Base-by-base conservation (phyloP, 2,329 filamentous ascomycete genomes). In the Samsoniella hepiali region DNA sequence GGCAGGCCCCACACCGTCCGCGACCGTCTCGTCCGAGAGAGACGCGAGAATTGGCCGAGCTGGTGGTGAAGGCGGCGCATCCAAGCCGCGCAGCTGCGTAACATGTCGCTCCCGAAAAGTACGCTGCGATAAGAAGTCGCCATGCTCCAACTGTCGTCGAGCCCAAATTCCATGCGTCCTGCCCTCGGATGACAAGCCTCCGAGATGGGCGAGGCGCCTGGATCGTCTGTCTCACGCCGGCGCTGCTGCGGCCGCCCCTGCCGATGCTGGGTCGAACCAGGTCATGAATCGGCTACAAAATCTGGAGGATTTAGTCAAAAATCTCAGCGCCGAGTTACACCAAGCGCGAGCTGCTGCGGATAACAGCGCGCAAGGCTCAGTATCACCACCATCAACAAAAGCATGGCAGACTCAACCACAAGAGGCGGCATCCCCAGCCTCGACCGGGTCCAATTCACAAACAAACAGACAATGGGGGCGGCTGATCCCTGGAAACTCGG, bases 101-200 rank as follows among this genome's bases (percentile, higher is more conserved):
- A 76, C 79, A 3, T 86, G 83, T 65, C 78, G 83, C 50, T 75
- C 72, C 40, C 82, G 84, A 53, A 86, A 86, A 67, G 83, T 86
- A 5, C 81, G 82, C 51, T 87, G 84, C 70, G 81, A 86, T 69
- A 85, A 84, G 70, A 72, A 74, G 50, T 80, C 79, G 3, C 84
- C 84, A 1, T 86, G 84, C 67, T 81, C 83, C 5, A 85, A 85
- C 67, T 86, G 84, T 68, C 80, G 79, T 10, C 77, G 79, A 5
- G 83, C 79, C 11, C 77, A 79, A 58, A 83, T 85, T 47, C 73
- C 78, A 10, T 86, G 84, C 65, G 72, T 84, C 32, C 73, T 81
- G 17, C 82, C 83, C 0, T 78, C 81, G 1, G 71, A 72, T 49
- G 79, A 84, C 63, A 79, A 79, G 2, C 78, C 81, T 0, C 83